Evolutionary conservation across 2,329 filamentous ascomycete species (phyloP), one percentile per base, ranked within the genome.

Genomic region (Arthroderma sp.): DNA sequence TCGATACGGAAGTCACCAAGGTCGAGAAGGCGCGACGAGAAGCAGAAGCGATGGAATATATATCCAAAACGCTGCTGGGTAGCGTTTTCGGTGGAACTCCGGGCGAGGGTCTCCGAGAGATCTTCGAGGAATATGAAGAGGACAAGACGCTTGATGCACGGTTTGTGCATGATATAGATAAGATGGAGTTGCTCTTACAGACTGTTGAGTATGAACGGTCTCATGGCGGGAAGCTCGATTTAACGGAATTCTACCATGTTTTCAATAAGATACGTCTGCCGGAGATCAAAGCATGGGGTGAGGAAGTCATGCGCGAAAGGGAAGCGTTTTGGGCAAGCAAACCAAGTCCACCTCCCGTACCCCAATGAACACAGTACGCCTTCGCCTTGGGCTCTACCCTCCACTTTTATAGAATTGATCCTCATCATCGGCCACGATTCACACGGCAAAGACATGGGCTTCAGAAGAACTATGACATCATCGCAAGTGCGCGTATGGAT

Each of bases 121-220:
- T 96, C 54, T 98, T 93, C 88, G 85, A 94, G 67, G 93, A 98
- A 72, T 98, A 98, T 68, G 93, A 98, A 72, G 88, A 93, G 65
- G 84, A 83, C 17, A 67, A 85, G 74, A 97, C 93, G 7, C 74
- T 85, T 13, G 91, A 98, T 69, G 88, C 86, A 64, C 79, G 84
- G 60, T 97, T 91, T 62, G 93, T 98, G 44, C 93, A 98, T 70
- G 93, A 98, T 70, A 82, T 98, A 59, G 93, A 98, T 74, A 97
- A 97, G 83, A 84, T 98, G 71, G 93, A 98, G 75, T 76, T 98
- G 63, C 74, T 98, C 60, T 75, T 95, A 67, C 93, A 98, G 76
- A 96, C 96, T 87, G 77, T 95, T 31, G 93, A 98, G 72, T 98
- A 98, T 68, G 93, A 98, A 80, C 85, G 86, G 65, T 74, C 79